phyloP scores from a whole-genome alignment of 108 stramenopile species.

The Aureococcus anophagefferens region DNA sequence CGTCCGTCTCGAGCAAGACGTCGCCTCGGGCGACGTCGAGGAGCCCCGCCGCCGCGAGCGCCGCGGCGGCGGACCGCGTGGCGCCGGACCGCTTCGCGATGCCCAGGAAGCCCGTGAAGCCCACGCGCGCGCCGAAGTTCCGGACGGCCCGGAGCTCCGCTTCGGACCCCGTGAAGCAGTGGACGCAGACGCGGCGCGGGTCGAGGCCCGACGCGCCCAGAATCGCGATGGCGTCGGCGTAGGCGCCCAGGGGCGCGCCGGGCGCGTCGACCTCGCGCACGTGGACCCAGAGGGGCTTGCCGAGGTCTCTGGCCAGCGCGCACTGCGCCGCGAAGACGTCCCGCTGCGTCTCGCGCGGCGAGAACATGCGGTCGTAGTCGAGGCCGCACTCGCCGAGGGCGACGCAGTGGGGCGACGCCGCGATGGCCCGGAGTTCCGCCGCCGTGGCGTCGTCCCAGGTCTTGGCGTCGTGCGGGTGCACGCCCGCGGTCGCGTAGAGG shows the following conservation, averaged over 20 bases:
- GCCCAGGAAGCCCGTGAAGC: slow-evolving; percentile 16
- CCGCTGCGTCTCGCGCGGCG: slow-evolving; percentile 11
- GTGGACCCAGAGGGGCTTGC: slow-evolving; percentile 12
- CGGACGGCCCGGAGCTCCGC: not conserved
- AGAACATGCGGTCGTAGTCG: slow-evolving; percentile 25
- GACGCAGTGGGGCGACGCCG: slow-evolving; percentile 12
- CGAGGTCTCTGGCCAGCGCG: slow-evolving; percentile 5
- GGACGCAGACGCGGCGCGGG: slow-evolving; percentile 3
- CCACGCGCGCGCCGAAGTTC: not conserved
- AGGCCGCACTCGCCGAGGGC: slow-evolving; percentile 20
- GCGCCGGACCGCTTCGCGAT: slow-evolving; percentile 7
- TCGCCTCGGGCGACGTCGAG: too few species aligned
- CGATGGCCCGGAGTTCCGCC: not conserved
- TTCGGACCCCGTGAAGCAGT: slow-evolving; percentile 16
- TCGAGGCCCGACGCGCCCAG: not conserved
- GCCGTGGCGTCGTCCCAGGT: not conserved
- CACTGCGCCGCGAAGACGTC: slow-evolving; percentile 12
- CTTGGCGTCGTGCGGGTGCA: slow-evolving; percentile 21
- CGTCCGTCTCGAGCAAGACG: slow-evolving; percentile 21
- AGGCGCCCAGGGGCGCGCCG: slow-evolving; percentile 6
- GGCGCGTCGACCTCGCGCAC: slow-evolving; percentile 7
- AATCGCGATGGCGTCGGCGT: slow-evolving; percentile 1
- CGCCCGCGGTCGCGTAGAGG: slow-evolving; percentile 8
- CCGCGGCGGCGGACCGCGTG: not conserved
- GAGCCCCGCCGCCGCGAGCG: not conserved